Percentiles rank a stretch among this genome's conserved stretches.
These are phyloP conservation scores for Hordeum marinum DNA, from an alignment of 176 grass and related monocot species.

Conservation along the genomic window DNA sequence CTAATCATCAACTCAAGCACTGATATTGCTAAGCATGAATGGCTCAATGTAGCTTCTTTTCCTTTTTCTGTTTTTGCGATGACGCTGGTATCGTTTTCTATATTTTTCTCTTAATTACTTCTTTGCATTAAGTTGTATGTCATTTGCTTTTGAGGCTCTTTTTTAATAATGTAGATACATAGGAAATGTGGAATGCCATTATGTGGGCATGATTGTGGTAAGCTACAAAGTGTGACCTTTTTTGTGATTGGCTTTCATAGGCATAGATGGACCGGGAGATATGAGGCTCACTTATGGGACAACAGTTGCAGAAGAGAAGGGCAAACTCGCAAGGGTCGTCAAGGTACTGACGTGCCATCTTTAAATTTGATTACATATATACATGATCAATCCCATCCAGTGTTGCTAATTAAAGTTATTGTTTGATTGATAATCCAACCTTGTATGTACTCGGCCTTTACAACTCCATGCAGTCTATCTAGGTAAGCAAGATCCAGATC, in stretches of 20 bases:
- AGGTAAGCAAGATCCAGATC: slow-evolving; percentile 36
- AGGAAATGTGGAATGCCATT: background rate
- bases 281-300: slow-evolving; percentile 97
- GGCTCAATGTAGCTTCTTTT: too few relatives aligned
- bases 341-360: slow-evolving; percentile 45
- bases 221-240: background rate
- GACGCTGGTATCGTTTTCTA: background rate
- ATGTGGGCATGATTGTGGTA: slow-evolving; percentile 11
- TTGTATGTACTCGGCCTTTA: slow-evolving; percentile 3
- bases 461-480: slow-evolving; percentile 67
- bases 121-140: background rate
- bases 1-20: background rate
- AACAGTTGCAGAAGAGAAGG: slow-evolving; percentile 99
- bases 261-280: slow-evolving; percentile 99
- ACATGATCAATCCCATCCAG: background rate
- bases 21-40: background rate
- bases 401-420: slow-evolving; percentile 18
- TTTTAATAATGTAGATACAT: background rate
- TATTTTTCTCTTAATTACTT: background rate
- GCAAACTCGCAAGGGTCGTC: slow-evolving; percentile 92
- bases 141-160: background rate
- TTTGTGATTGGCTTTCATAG: slow-evolving; percentile 37
- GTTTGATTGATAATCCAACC: background rate
- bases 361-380: background rate
- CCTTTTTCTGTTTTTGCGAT: background rate